Base-by-base conservation (phyloP, 257 asterid species). In the Scutellaria baicalensis region DNA sequence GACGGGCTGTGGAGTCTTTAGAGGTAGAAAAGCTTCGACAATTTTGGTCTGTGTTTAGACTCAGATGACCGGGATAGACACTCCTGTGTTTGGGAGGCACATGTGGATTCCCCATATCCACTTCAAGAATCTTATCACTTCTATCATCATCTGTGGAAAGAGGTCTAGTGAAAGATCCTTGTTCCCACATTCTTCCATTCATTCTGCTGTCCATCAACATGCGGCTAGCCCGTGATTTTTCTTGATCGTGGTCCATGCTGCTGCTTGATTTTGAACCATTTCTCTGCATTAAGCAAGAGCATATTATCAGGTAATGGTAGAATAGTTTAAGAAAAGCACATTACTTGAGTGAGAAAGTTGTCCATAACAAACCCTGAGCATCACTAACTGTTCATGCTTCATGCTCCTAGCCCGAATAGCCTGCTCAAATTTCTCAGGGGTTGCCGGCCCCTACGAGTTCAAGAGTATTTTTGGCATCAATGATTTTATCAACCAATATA, bases 381-480 rank as follows among this genome's bases (percentile, higher is more conserved):
- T 50, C 17, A 45, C 23, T 6, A 56, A 52, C 13, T 83, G 89
- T n/a, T 81, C 89, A 0, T 75, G 82, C 55, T 84, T 86, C 82
- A 73, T 64, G 62, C 86, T 88, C 84, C 84, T 66, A 0, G 78
- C 71, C 50, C 85, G 82, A 31, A 31, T 71, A 7, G 80, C 75
- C 44, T 76, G 92, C 73, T 93, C 97, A 18, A 66, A 78, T 71
- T 91, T 93, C 83, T 91, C 99, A 5, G 96, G 97, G 14, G 99
- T 93, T 42, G 78, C 80, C 21, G 96, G 96, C 6, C 90, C 95
- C 98, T 93, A 74, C 77, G 54, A 62, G 51, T 65, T 31, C 66
- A 66, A 16, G 27, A 56, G 18, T 20, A 47, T 51, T 16, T 69
- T 36, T 23, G 49, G 3, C 63, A 51, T n/a, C n/a, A n/a, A n/a